A percentile compares a stretch with the other conserved stretches of the same genome.
Conservation (phyloP, 352 stramenopile genomes). For the Phytopythium kandeliae region DNA sequence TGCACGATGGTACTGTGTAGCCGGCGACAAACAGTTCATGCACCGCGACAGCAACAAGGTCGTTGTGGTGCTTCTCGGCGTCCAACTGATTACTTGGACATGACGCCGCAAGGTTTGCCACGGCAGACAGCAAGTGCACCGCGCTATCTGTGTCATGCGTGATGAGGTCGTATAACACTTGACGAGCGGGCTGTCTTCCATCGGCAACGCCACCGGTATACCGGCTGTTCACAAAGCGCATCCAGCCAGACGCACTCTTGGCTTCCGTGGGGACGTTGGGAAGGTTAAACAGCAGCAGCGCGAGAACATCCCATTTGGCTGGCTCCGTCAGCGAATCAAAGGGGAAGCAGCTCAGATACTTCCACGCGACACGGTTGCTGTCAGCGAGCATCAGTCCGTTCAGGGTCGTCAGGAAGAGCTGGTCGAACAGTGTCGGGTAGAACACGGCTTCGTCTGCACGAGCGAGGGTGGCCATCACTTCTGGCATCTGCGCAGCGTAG, state of each 20-base stretch:
- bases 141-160: constrained; percentile 56
- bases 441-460: constrained; percentile 23
- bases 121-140: constrained; percentile 64
- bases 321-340: constrained; percentile 63
- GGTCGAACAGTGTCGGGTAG: constrained; percentile 80
- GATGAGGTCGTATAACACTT: constrained; percentile 55
- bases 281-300: constrained; percentile 68
- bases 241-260: constrained; percentile 57
- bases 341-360: constrained; percentile 61
- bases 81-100: constrained; percentile 6
- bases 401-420: constrained; percentile 78
- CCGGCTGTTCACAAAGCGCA: constrained; percentile 54
- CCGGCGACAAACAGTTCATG: constrained; percentile 66
- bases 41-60: constrained; percentile 48
- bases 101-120: constrained; percentile 47
- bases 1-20: constrained; percentile 41
- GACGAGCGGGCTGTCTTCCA: constrained; percentile 24
- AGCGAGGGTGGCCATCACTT: constrained; percentile 2
- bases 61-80: constrained; percentile 22
- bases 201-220: constrained; percentile 23
- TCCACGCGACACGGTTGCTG: constrained; percentile 79
- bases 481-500: constrained; percentile 49
- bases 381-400: constrained; percentile 64
- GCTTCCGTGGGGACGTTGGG: constrained; percentile 47
- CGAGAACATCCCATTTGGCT: constrained; percentile 81